Conservation (phyloP, 1,284 basidiomycete genomes). For the Wallemia mellicola region DNA sequence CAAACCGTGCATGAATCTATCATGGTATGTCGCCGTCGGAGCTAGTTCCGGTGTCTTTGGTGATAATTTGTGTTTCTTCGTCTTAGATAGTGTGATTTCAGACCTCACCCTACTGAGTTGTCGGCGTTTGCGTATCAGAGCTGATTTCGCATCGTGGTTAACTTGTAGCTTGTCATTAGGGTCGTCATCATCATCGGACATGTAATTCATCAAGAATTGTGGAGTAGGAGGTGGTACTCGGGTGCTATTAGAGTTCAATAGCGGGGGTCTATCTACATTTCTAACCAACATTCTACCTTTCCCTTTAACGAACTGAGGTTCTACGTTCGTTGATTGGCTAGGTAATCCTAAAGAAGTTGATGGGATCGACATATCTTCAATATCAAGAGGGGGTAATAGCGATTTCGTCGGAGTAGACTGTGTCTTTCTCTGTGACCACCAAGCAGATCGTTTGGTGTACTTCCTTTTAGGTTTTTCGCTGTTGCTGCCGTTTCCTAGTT, state of each 20-base stretch:
- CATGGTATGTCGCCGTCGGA: background rate
- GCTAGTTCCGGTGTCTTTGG: background rate
- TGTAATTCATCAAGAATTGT: background rate
- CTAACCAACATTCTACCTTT: background rate
- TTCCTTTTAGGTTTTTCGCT: background rate
- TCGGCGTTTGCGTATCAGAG: background rate
- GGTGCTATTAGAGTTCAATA: background rate
- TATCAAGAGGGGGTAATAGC: background rate
- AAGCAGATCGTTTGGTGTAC: background rate
- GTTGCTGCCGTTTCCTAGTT: background rate
- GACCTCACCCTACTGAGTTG: background rate
- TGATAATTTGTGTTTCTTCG: background rate
- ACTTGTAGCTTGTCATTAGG: background rate
- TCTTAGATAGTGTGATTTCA: background rate
- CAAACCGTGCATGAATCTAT: background rate
- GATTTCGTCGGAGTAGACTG: background rate
- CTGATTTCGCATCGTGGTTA: background rate
- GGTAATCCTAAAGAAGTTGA: too few relatives aligned
- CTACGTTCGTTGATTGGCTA: background rate
- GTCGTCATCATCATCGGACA: background rate
- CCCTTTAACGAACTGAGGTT: background rate
- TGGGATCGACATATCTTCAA: background rate
- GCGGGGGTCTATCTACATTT: background rate
- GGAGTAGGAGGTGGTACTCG: background rate
- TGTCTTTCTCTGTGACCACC: background rate